These are phyloP conservation scores for Pilaira anomala DNA, from an alignment of 192 early-diverging fungal genomes.

Conservation along the genomic window DNA sequence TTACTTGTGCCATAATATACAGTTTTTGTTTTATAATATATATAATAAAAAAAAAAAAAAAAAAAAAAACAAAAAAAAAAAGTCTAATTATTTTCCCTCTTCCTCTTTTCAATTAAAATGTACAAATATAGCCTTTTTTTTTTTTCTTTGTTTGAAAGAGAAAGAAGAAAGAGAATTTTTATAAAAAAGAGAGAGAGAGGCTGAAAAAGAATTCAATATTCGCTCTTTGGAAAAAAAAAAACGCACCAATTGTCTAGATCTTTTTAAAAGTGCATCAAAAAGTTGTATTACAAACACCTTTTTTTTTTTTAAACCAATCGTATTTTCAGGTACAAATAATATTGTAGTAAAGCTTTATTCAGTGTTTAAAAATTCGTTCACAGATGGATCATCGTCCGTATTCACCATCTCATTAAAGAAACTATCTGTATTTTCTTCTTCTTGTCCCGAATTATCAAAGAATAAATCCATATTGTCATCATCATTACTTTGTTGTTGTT, in stretches of 20 bases:
- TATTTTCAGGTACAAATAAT: background rate
- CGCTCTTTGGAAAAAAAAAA: no score
- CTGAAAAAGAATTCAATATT: no score
- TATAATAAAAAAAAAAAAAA: background rate
- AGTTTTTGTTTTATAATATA: background rate
- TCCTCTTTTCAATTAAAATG: no score
- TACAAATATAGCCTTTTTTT: no score
- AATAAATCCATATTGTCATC: slow-evolving; percentile 15
- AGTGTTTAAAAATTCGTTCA: slow-evolving; percentile 6
- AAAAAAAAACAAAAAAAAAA: background rate
- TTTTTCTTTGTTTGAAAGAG: no score
- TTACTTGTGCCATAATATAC: slow-evolving; percentile 1
- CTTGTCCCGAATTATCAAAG: background rate
- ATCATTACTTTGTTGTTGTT: background rate
- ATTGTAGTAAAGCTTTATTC: slow-evolving; percentile 12
- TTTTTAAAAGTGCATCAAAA: no score
- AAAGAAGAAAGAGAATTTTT: no score
- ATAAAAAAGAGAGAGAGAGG: no score
- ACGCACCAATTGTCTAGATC: no score
- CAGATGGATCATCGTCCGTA: slow-evolving; percentile 23
- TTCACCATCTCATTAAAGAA: slow-evolving; percentile 38
- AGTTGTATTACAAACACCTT: no score
- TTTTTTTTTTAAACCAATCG: slow-evolving; percentile 11
- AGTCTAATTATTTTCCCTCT: no score
- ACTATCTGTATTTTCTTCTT: slow-evolving; percentile 12